phyloP scores from a whole-genome alignment of 2,329 filamentous ascomycete species.

The Rutstroemia sp. region DNA sequence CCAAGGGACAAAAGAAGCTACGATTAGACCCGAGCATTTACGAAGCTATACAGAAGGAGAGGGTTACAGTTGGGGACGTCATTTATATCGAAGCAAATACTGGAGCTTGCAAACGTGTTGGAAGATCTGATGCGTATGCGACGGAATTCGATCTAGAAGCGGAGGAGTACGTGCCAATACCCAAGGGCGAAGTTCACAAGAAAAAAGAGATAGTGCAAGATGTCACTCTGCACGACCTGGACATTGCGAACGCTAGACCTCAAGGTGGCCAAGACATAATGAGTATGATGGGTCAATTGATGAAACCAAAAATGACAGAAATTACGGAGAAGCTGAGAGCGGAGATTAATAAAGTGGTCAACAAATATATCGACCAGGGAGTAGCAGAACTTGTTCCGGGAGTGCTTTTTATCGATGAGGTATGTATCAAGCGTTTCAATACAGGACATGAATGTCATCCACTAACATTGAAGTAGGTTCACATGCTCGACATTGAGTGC shows the following conservation, averaged over 20 bases:
- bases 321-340: slow-evolving; percentile 94
- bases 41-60: slow-evolving; percentile 97
- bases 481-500: slow-evolving; percentile 99
- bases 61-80: slow-evolving; percentile 91
- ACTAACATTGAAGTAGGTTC: slow-evolving; percentile 53
- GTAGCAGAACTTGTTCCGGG: slow-evolving; percentile 97
- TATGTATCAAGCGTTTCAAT: slow-evolving; percentile 35
- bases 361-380: slow-evolving; percentile 97
- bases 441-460: background rate
- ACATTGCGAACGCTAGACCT: slow-evolving; percentile 89
- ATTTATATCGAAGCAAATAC: slow-evolving; percentile 99
- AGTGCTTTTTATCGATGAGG: slow-evolving; percentile 97
- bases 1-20: slow-evolving; percentile 95
- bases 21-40: slow-evolving; percentile 96
- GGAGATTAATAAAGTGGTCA: slow-evolving; percentile 99
- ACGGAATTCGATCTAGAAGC: slow-evolving; percentile 98
- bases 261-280: slow-evolving; percentile 98
- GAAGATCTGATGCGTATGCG: slow-evolving; percentile 90
- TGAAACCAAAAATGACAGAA: slow-evolving; percentile 99
- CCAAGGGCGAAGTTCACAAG: slow-evolving; percentile 98
- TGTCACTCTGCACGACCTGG: slow-evolving; percentile 92
- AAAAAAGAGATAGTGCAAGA: slow-evolving; percentile 99
- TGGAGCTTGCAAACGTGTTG: slow-evolving; percentile 93
- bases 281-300: slow-evolving; percentile 99
- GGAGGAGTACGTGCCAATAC: slow-evolving; percentile 97